Evolutionary conservation across 345 rosid species (phyloP).

Genomic region (Odontarrhena argentea): DNA sequence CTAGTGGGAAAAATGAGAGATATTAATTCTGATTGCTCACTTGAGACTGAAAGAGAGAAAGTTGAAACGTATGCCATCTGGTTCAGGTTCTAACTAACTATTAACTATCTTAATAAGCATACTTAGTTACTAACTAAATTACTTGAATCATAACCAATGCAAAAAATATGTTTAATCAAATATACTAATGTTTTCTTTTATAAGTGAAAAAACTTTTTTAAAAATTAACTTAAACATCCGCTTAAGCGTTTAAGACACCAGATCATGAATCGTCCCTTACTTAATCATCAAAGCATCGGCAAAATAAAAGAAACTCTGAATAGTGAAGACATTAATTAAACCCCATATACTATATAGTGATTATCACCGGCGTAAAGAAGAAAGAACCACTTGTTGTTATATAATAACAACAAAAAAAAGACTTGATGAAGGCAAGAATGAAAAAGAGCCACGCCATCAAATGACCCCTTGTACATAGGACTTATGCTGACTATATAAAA

Average conservation of each 20-base stretch:
- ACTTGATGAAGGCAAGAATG: not conserved
- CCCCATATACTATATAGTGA: not conserved
- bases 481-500: slow-evolving; percentile 38
- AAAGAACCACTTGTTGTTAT: not conserved
- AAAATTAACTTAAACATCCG: too few relatives aligned
- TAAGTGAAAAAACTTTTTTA: too few relatives aligned
- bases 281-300: too few relatives aligned
- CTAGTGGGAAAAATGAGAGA: slow-evolving; percentile 21
- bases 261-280: too few relatives aligned
- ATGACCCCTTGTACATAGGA: slow-evolving; percentile 25
- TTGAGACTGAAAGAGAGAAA: slow-evolving; percentile 2
- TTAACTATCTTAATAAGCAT: slow-evolving; percentile 4
- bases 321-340: too few relatives aligned
- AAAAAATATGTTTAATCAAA: too few relatives aligned
- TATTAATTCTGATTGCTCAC: slow-evolving; percentile 14
- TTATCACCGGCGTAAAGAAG: slow-evolving; percentile 3
- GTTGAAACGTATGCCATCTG: slow-evolving; percentile 21
- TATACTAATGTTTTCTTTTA: too few relatives aligned
- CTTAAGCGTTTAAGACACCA: too few relatives aligned
- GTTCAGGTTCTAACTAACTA: slow-evolving; percentile 31
- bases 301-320: too few relatives aligned
- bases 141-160: not conserved
- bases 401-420: not conserved
- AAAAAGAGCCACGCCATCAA: slow-evolving; percentile 1
- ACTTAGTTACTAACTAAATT: not conserved